These are phyloP conservation scores for Alternaria panax DNA, from an alignment of 2,329 filamentous ascomycete genomes.

Conservation along the genomic window DNA sequence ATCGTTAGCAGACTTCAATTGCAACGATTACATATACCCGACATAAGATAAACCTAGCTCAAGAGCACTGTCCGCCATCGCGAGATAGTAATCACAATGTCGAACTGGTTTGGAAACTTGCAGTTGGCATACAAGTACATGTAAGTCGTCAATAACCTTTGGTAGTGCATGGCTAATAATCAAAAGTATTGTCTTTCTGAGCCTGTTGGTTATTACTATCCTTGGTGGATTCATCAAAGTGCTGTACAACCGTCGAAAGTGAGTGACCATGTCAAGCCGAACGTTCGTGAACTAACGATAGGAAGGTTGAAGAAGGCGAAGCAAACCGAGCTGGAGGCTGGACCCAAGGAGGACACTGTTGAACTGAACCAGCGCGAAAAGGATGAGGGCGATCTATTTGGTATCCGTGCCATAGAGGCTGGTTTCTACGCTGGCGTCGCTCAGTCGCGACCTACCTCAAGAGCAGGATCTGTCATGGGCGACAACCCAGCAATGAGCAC, in stretches of 20 bases:
- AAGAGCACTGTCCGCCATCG: neutral
- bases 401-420: constrained; percentile 52
- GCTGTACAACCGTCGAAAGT: constrained; percentile 47
- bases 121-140: constrained; percentile 49
- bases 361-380: constrained; percentile 47
- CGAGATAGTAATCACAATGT: constrained; percentile 10
- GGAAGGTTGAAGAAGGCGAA: constrained; percentile 42
- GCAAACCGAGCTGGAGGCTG: constrained; percentile 35
- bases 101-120: constrained; percentile 46
- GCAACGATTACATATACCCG: neutral
- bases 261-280: constrained; percentile 16
- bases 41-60: neutral
- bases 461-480: constrained; percentile 40
- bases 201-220: constrained; percentile 42
- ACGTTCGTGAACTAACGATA: constrained; percentile 16
- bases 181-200: constrained; percentile 46
- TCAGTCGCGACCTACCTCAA: constrained; percentile 50
- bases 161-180: constrained; percentile 3
- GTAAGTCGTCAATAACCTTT: constrained; percentile 26
- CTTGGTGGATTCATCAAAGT: constrained; percentile 46
- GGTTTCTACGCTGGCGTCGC: constrained; percentile 52
- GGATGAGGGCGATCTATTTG: constrained; percentile 52
- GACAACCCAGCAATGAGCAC: constrained; percentile 43
- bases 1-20: neutral
- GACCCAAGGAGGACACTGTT: constrained; percentile 43